Percentiles rank a stretch among this genome's conserved stretches.
Conservation (phyloP, 2,329 filamentous ascomycete genomes). For the Alternaria postmessia region DNA sequence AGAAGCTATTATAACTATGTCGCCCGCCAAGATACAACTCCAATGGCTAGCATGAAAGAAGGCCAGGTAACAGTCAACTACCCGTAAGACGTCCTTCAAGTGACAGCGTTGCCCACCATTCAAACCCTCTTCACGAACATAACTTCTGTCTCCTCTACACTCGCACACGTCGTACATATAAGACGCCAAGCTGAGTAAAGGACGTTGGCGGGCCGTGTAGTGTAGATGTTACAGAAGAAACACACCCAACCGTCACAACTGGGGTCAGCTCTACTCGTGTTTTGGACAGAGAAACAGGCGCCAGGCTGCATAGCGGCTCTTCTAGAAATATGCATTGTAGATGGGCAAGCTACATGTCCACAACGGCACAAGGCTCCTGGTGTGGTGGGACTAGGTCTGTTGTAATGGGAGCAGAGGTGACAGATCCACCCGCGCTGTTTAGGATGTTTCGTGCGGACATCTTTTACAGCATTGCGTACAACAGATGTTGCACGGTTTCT, state of each 20-base stretch:
- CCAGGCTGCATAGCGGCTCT: too few species aligned
- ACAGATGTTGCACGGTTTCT: too few species aligned
- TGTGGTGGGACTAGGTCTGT: not conserved
- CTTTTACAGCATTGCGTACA: not conserved
- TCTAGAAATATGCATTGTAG: too few species aligned
- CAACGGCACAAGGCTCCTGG: not conserved
- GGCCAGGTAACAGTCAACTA: not conserved
- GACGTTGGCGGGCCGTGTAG: too few species aligned
- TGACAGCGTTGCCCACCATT: too few species aligned
- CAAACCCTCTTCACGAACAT: not conserved
- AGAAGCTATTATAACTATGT: not conserved
- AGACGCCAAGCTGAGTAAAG: not conserved
- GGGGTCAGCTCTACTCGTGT: not conserved
- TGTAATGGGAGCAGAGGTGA: not conserved
- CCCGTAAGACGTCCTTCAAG: too few species aligned
- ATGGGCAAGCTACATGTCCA: not conserved
- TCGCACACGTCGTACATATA: not conserved
- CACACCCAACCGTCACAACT: not conserved
- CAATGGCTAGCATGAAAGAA: not conserved
- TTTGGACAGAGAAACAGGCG: not conserved
- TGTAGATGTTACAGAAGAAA: not conserved
- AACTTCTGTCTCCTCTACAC: not conserved
- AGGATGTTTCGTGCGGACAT: not conserved
- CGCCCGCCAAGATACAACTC: not conserved
- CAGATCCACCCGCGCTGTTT: not conserved